Evolutionary conservation across 1,284 basidiomycete genomes (phyloP), one percentile per base, ranked within the genome.

Genomic region (Hymenochaete sp.): DNA sequence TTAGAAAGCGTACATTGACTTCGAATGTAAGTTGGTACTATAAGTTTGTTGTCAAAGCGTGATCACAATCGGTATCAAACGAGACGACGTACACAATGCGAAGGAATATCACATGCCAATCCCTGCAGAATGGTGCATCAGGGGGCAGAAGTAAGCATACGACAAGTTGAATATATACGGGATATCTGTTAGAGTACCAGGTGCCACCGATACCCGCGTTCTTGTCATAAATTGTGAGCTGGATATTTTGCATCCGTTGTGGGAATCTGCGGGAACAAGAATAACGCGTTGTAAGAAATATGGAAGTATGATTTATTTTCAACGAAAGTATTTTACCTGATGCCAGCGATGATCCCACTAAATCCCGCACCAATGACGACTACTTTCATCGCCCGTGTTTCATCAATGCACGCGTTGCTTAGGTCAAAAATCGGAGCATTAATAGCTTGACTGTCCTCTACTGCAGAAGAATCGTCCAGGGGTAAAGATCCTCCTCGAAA

Each of bases 11-110:
- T 51, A 65, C 74, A 51, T 78, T 77, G 13, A 65, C 62, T 47
- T 73, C 72, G 43, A 79, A 81, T 0, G 72, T 72, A 13, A 73
- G 62, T 57, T 77, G 75, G 55, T 79, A 80, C 74, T 80, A 52
- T 45, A 39, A 41, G 37, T 10, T 24, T 39, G n/a, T 26, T 21
- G 18, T 5, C 32, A 33, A 37, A 38, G 29, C 10, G 22, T 19
- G 11, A 26, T n/a, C 22, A 10, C 6, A 22, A 16, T 16, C n/a
- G 5, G 11, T 1, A 9, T 24, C 22, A 38, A 16, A 18, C 3
- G 18, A 4, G 7, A 18, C 14, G 3, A 56, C 68, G 48, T 55
- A 74, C 72, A 42, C 63, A 65, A 48, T 75, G 74, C 6, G 74
- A 67, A 10, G 75, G 75, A 25, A 76, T 68, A 54, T 79, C 76